Evolutionary conservation across 2,329 filamentous ascomycete species (phyloP), one percentile per base, ranked within the genome.

Genomic region (Balansia obtecta): DNA sequence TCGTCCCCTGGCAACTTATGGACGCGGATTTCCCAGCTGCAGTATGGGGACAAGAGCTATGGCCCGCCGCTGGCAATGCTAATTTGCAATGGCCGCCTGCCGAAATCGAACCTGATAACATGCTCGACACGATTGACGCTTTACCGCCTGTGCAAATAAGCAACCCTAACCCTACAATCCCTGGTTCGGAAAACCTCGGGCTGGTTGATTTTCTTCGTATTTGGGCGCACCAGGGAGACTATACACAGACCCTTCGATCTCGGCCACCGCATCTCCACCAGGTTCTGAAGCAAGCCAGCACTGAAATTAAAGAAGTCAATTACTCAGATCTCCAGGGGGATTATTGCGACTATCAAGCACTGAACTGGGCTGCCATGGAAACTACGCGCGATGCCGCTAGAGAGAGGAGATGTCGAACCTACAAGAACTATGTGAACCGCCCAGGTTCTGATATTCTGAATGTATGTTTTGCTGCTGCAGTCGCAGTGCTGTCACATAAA

Each of bases 401-500:
- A 22, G 61, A 68, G 44, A 68, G 68, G 49, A 71, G 80, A 18
- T 55, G 62, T 41, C 53, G 62, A 13, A 75, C 71, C 1, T 83
- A 81, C 57, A 71, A 61, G 48, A 83, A 83, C 56, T 82, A 82
- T 54, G 72, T 72, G 32, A 83, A 80, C 58, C 61, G 69, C n/a
- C 49, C 54, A 3, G 64, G 67, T 4, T 74, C 75, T 12, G 74
- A 78, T 54, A 56, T 56, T 39, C 73, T 68, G 68, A 63, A 63
- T 54, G 76, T 79, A 58, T 71, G 75, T 71, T n/a, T n/a, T n/a
- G n/a, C n/a, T 44, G 41, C 34, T 18, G 18, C 16, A 39, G 32
- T 41, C 47, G 43, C 50, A 32, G 12, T 18, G 22, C 20, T 33
- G 7, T 32, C 38, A n/a, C 30, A 8, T 20, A 30, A 27, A 20